phyloP scores from a whole-genome alignment of 2,329 filamentous ascomycete genomes.

The Aureobasidium namibiae region DNA sequence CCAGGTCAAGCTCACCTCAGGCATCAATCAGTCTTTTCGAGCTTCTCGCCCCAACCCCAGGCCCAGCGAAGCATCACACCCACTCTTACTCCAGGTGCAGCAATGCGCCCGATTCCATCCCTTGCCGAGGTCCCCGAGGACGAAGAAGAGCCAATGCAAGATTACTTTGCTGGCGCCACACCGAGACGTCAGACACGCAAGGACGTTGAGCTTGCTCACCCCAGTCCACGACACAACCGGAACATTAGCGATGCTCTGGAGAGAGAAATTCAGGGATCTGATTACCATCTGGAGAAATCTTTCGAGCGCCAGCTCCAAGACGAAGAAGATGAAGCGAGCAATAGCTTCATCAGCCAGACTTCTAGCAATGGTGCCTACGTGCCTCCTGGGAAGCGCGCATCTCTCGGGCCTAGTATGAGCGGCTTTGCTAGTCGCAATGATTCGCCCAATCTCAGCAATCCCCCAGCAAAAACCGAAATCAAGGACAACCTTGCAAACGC shows the following conservation, averaged over 20 bases:
- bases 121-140: conserved; percentile 68
- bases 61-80: conserved; percentile 33
- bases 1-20: conserved; percentile 13
- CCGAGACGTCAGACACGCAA: conserved; percentile 32
- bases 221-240: conserved; percentile 56
- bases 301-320: conserved; percentile 47
- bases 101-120: conserved; percentile 33
- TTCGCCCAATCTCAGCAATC: background rate
- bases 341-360: background rate
- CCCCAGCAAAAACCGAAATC: background rate
- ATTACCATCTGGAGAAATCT: conserved; percentile 53
- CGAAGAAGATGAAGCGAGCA: conserved; percentile 58
- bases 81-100: conserved; percentile 33
- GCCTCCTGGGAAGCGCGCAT: conserved; percentile 1
- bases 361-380: conserved; percentile 6
- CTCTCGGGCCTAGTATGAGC: background rate
- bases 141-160: conserved; percentile 49
- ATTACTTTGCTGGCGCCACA: conserved; percentile 14
- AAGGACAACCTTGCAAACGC: background rate
- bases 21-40: conserved; percentile 14
- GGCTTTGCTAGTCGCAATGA: background rate
- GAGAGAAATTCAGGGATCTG: conserved; percentile 74
- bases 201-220: conserved; percentile 49
- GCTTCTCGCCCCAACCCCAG: conserved; percentile 22
- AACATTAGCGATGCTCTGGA: conserved; percentile 73